Evolutionary conservation across 2,329 filamentous ascomycete species (phyloP), one percentile per base, ranked within the genome.

Genomic region (Pestalotiopsis sp.): DNA sequence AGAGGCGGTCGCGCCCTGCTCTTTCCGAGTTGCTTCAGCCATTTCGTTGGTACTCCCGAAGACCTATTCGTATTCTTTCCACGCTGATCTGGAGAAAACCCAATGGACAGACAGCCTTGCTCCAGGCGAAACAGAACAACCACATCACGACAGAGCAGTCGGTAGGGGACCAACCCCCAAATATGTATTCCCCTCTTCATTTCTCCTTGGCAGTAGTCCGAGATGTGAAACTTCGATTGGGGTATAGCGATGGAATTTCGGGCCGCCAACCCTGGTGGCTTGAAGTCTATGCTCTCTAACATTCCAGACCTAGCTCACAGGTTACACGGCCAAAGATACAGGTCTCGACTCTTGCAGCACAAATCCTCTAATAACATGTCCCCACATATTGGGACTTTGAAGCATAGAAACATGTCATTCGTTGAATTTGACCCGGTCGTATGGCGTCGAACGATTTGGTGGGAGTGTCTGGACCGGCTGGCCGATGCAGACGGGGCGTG

Each of bases 391-490:
- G 20, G 11, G 26, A 24, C 30, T 48, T 20, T 20, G 20, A 44
- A 14, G n/a, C 39, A 52, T n/a, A n/a, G 58, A 39, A n/a, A 20
- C 58, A 61, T 40, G 30, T 39, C 14, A 61, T 61, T 61, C 58
- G 58, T 61, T n/a, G 10, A 61, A 13, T 17, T 26, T n/a, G 14
- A 6, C 5, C 58, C 24, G 17, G 58, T 35, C n/a, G 20, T 39
- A 35, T 35, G 58, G 58, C 10, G 13, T 61, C 26, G 30, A 20
- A 35, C 58, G 58, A 38, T 61, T 39, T 40, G 58, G 58, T 35
- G 58, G 58, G 58, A 35, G 6, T 30, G 38, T 64, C 40, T 44
- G 61, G 61, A 52, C 61, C 61, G 39, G 61, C 38, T 48, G 22
- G 20, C 61, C 61, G 61, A 64, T 35, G 48, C 22, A 14, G 26